Conservation (phyloP, 331 rosid species). For the Malus hybrid region DNA sequence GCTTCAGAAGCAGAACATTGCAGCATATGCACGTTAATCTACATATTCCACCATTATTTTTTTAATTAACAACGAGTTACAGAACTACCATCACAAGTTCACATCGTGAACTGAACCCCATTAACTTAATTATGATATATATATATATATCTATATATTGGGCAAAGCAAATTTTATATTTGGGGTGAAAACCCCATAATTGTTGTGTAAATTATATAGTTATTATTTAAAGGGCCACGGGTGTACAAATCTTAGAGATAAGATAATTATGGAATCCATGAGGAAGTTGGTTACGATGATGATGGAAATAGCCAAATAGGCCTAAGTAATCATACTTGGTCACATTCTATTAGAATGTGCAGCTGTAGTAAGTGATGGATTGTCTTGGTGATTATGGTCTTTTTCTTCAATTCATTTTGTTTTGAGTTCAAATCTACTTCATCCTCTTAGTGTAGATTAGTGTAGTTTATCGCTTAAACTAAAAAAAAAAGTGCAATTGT, state of each 20-base stretch:
- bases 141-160: too few species aligned
- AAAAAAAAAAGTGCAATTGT: too few species aligned
- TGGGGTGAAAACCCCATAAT: not conserved
- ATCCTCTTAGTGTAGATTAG: not conserved
- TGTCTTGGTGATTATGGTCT: accelerated
- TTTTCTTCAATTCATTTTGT: too few species aligned
- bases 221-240: not conserved
- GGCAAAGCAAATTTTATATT: not conserved
- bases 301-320: not conserved
- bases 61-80: not conserved
- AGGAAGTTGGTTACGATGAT: conserved; percentile 1
- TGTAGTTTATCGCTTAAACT: too few species aligned
- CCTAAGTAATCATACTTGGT: too few species aligned
- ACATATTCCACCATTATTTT: not conserved
- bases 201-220: not conserved
- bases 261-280: not conserved
- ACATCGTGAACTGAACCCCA: not conserved
- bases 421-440: too few species aligned
- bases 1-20: not conserved
- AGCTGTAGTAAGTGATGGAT: too few species aligned
- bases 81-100: not conserved
- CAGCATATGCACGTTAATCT: not conserved
- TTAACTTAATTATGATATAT: not conserved
- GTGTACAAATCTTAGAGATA: not conserved
- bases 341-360: too few species aligned